Evolutionary conservation across 129 eudicot genomes (phyloP).

Genomic region (Arctium lappa): DNA sequence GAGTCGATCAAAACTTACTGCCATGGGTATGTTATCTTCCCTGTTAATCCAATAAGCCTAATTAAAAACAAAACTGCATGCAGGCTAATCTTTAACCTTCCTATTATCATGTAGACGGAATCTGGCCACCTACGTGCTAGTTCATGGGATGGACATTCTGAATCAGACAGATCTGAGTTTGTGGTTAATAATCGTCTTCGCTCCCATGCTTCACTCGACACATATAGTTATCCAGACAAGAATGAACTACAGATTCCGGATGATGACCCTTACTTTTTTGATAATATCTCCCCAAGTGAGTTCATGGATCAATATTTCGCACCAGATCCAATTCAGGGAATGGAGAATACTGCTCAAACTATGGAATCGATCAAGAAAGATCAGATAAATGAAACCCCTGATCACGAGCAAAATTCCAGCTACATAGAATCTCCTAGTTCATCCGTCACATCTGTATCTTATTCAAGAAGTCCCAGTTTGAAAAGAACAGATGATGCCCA

Average conservation of each 20-base stretch:
- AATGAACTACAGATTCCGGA: constrained; percentile 28
- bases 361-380: constrained; percentile 33
- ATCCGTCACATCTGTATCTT: neutral
- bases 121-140: neutral
- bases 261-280: constrained; percentile 61
- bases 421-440: neutral
- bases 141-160: neutral
- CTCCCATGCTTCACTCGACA: constrained; percentile 29
- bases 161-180: constrained; percentile 34
- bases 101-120: constrained; percentile 20
- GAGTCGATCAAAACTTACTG: constrained; percentile 37
- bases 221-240: constrained; percentile 26
- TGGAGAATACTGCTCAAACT: constrained; percentile 43
- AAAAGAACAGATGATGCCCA: constrained; percentile 31
- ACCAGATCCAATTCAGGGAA: constrained; percentile 54
- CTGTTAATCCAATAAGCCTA: neutral
- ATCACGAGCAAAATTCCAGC: constrained; percentile 8
- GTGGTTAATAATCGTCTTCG: constrained; percentile 33
- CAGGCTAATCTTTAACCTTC: neutral
- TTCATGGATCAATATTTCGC: constrained; percentile 57
- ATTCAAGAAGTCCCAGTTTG: constrained; percentile 16
- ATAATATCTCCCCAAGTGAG: constrained; percentile 53
- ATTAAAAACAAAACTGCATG: constrained; percentile 7
- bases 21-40: constrained; percentile 43
- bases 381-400: neutral